phyloP scores from a whole-genome alignment of 75 land plant species.

The Isoetes taiwanensis region DNA sequence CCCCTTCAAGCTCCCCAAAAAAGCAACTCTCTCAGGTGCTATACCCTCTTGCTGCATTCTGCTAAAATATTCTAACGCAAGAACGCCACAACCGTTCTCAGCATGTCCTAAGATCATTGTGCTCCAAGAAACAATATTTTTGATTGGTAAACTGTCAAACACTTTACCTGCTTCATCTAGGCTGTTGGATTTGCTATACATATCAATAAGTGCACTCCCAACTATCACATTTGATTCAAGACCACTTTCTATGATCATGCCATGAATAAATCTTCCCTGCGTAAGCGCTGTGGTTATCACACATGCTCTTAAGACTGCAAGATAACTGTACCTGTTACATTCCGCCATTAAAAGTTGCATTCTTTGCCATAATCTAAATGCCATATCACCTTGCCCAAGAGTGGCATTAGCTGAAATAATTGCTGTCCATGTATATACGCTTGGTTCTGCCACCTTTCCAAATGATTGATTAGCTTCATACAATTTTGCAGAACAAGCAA shows the following conservation, averaged over 20 bases:
- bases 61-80: constrained; percentile 29
- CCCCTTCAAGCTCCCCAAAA: constrained; percentile 34
- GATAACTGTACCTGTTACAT: constrained; percentile 41
- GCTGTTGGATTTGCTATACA: constrained; percentile 24
- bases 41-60: constrained; percentile 25
- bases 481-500: neutral
- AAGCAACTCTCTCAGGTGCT: constrained; percentile 35
- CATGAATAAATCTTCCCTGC: constrained; percentile 8
- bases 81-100: constrained; percentile 20
- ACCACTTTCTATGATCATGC: neutral
- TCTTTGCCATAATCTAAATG: constrained; percentile 25
- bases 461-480: neutral
- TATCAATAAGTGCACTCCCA: constrained; percentile 22
- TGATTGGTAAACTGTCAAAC: constrained; percentile 24
- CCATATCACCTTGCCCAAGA: constrained; percentile 22
- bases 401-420: constrained; percentile 36
- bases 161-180: constrained; percentile 14
- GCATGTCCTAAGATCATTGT: constrained; percentile 35
- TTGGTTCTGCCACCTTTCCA: neutral
- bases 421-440: constrained; percentile 34
- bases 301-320: constrained; percentile 29
- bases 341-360: constrained; percentile 22
- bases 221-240: neutral
- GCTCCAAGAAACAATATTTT: constrained; percentile 33
- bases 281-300: constrained; percentile 8